These are phyloP conservation scores for Aspergillus candidus DNA, from an alignment of 2,329 filamentous ascomycete species.

Conservation along the genomic window DNA sequence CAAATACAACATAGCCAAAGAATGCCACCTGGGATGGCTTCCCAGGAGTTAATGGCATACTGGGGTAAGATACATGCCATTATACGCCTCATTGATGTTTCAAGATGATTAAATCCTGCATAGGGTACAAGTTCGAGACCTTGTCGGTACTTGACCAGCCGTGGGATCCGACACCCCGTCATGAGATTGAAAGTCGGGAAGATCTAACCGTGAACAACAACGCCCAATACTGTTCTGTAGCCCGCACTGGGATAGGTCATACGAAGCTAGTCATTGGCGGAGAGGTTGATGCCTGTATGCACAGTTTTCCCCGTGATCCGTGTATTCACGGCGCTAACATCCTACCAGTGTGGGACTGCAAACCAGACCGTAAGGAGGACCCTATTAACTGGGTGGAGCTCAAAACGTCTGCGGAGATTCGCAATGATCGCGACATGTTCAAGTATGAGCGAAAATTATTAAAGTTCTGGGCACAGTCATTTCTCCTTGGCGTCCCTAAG, in stretches of 20 bases:
- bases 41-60: conserved; percentile 79
- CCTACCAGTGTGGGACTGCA: conserved; percentile 69
- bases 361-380: conserved; percentile 58
- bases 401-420: conserved; percentile 76
- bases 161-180: conserved; percentile 66
- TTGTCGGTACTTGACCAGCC: conserved; percentile 67
- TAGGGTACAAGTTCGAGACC: conserved; percentile 95
- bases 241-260: conserved; percentile 77
- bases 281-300: conserved; percentile 80
- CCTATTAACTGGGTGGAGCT: conserved; percentile 90
- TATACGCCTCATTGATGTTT: background rate
- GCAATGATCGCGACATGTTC: conserved; percentile 59
- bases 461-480: conserved; percentile 96
- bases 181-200: conserved; percentile 72
- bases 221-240: conserved; percentile 92
- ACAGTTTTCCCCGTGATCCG: background rate
- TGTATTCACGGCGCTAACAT: background rate
- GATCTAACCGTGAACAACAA: conserved; percentile 74
- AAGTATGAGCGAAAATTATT: conserved; percentile 85
- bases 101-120: conserved; percentile 3
- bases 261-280: conserved; percentile 74
- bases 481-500: conserved; percentile 83
- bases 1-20: conserved; percentile 50
- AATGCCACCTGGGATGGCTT: conserved; percentile 49
- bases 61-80: conserved; percentile 59